These are phyloP conservation scores for Solanum verrucosum DNA, from an alignment of 257 asterid genomes.

Conservation along the genomic window DNA sequence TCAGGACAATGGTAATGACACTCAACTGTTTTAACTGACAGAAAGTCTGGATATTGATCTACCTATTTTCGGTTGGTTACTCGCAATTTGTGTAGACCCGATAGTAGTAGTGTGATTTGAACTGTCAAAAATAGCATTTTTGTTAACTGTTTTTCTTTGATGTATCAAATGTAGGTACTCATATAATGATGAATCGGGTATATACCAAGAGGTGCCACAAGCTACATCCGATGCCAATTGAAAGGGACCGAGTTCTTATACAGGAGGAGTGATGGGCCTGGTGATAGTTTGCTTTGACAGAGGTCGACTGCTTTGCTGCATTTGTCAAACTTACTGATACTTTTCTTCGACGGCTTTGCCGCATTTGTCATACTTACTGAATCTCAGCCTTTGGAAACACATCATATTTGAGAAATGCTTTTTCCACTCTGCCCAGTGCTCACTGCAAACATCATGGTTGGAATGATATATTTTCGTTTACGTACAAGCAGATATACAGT, in stretches of 20 bases:
- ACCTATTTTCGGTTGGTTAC: background rate
- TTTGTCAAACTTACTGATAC: background rate
- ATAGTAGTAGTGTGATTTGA: background rate
- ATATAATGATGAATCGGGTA: slow-evolving; percentile 56
- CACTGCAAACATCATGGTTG: background rate
- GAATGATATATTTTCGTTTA: background rate
- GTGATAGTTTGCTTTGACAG: background rate
- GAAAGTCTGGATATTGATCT: background rate
- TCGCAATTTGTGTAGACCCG: background rate
- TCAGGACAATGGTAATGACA: slow-evolving; percentile 70
- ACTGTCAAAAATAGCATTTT: background rate
- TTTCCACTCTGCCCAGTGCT: background rate
- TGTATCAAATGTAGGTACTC: slow-evolving; percentile 41
- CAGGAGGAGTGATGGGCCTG: background rate
- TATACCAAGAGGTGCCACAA: slow-evolving; percentile 62
- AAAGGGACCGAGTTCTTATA: background rate
- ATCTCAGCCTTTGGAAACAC: background rate
- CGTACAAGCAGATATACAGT: background rate
- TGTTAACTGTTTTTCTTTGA: background rate
- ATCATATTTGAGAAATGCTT: background rate
- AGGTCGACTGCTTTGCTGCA: background rate
- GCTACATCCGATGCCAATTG: slow-evolving; percentile 19
- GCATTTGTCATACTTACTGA: background rate
- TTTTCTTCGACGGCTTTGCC: background rate
- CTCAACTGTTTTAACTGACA: background rate